Evolutionary conservation across 1,139 yeast genomes (phyloP), one percentile per base, ranked within the genome.

Genomic region (Yamadazyma conglobata): DNA sequence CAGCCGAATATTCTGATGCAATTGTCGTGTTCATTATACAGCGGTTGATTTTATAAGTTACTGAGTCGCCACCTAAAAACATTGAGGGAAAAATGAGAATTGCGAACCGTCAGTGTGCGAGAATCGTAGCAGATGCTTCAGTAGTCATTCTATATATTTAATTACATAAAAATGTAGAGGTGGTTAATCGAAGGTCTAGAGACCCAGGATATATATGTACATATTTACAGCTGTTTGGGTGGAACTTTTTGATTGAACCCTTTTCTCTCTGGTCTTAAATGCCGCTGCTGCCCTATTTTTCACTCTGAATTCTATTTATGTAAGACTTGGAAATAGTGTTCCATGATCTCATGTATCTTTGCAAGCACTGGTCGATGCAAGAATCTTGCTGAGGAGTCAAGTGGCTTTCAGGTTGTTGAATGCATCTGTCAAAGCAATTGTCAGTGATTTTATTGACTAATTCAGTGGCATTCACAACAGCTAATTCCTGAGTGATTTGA

Each of bases 301-400:
- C 32, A 14, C 27, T 32, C 19, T 82, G 91, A 46, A 87, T 82
- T 56, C 95, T 73, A 15, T 77, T 56, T 33, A 86, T 76, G 55
- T 87, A 87, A 10, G 86, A 66, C 55, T 77, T 79, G 18, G 95
- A 84, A 32, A 88, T 68, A 33, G 81, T 70, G 52, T 87, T 87
- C 96, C 96, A 88, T 23, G 94, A 79, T 56, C 84, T 74, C 93
- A 88, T 82, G 60, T 86, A 88, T 62, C 87, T 88, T 43, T 82
- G 82, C 51, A 85, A 70, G 55, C 96, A 88, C 53, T 79, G 82
- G 42, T 70, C 75, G 32, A 87, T 71, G 58, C 96, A 87, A 15
- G 38, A 41, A 32, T 60, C 58, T 38, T 65, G 64, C 25, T 46
- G 54, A 6, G 52, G 42, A 19, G 54, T 55, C 39, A 65, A 47